Evolutionary conservation across 164 flowering plant genomes (phyloP), one percentile per base, ranked within the genome.

Genomic region (Brasenia schreberi): DNA sequence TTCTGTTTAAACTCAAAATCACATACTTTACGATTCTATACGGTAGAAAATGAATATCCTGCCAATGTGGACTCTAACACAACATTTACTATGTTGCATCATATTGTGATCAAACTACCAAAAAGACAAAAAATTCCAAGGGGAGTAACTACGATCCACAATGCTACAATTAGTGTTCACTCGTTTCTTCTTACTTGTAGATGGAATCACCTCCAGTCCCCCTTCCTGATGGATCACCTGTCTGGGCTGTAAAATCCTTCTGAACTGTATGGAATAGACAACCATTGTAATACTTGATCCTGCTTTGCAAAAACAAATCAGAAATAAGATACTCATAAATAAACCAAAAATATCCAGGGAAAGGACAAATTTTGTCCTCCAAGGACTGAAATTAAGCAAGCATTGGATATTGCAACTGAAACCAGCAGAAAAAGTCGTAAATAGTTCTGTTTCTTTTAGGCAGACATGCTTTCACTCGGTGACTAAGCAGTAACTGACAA

Each of bases 251-350:
- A 59, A 89, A 94, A 79, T 94, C 96, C 72, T 92, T 91, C 65
- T 88, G 92, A 42, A 94, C 82, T 0, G 84, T 82, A 78, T 89
- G 99, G 77, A 95, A 95, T 7, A 94, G 73, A 71, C 95, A 89
- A 7, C 99, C 97, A 82, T 94, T 94, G 66, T 82, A 94, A 65
- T 94, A 94, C 73, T 94, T 94, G 33, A 94, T 89, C 81, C 96
- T 93, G 81, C 77, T 9, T 49, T 49, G 56, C 10, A 3, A 5
- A 49, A 14, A 5, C 16, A 6, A 49, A 33, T 33, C 39, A 33
- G 39, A 33, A 33, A 33, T 33, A 33, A 33, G 39, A 2, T 33
- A 33, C 39, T 33, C 39, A 33, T 33, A 33, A 33, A 33, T 9
- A 49, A 49, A 14, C 16, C 16, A 49, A 49, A 49, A 49, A 49